These are phyloP conservation scores for Bryoerythrophyllum caledonicum DNA, from an alignment of 225 moss, liverwort and hornwort genomes.

Conservation along the genomic window DNA sequence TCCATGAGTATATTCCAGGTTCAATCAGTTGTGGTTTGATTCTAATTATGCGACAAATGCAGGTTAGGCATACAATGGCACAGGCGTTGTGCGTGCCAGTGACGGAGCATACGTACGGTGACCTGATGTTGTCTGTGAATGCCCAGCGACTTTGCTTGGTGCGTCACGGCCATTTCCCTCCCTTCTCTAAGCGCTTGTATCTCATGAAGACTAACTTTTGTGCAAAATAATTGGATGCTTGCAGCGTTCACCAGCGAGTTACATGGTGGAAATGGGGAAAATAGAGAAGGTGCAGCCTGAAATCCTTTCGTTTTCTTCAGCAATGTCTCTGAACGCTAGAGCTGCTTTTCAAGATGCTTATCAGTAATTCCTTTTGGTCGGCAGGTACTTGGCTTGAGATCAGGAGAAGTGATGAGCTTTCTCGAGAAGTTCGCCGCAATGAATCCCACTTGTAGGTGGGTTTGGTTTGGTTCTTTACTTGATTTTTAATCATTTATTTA, in stretches of 20 bases:
- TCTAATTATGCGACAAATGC: slow-evolving; percentile 17
- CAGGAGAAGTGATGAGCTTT: slow-evolving; percentile 59
- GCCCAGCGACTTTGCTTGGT: slow-evolving; percentile 77
- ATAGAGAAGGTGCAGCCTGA: slow-evolving; percentile 65
- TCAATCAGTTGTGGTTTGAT: background rate
- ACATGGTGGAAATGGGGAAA: slow-evolving; percentile 93
- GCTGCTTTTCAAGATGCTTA: background rate
- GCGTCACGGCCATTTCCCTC: background rate
- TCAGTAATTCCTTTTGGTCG: background rate
- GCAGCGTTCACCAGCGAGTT: slow-evolving; percentile 63
- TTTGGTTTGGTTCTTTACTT: slow-evolving; percentile 19
- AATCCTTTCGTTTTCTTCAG: background rate
- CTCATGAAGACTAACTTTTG: background rate
- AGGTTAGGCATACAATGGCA: slow-evolving; percentile 85
- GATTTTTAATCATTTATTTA: background rate
- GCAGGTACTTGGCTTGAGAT: slow-evolving; percentile 67
- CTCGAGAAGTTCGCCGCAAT: slow-evolving; percentile 78
- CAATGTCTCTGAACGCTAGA: background rate
- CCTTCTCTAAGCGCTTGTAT: background rate
- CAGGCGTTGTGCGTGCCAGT: slow-evolving; percentile 78
- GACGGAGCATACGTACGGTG: slow-evolving; percentile 86
- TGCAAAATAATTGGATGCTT: slow-evolving; percentile 11
- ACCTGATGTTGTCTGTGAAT: slow-evolving; percentile 77
- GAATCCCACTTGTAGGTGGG: slow-evolving; percentile 67
- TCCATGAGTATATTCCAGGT: background rate